Evolutionary conservation across 1,284 basidiomycete species (phyloP).

Genomic region (Rhodotorula mucilaginosa): DNA sequence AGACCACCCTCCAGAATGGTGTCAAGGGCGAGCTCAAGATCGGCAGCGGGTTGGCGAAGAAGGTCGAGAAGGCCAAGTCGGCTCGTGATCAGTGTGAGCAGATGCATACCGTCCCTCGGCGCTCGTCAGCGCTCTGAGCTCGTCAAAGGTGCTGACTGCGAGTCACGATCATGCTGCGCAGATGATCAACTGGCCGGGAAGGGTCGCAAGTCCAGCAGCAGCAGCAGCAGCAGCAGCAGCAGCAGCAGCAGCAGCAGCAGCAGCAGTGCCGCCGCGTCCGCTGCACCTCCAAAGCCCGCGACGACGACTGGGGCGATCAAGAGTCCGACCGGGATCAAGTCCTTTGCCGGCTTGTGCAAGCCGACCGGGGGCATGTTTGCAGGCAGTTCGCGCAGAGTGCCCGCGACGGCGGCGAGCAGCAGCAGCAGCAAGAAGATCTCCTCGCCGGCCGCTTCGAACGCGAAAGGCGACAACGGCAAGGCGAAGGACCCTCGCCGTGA

Average conservation of each 20-base stretch:
- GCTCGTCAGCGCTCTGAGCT: no score
- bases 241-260: no score
- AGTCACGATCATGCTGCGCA: background rate
- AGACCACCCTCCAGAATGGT: no score
- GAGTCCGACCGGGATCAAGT: background rate
- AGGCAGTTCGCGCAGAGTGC: background rate
- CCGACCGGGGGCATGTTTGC: background rate
- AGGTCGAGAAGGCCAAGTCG: background rate
- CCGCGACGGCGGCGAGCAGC: no score
- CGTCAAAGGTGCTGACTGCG: no score
- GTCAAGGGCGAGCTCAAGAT: no score
- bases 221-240: no score
- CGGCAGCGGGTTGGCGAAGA: background rate
- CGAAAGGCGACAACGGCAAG: background rate
- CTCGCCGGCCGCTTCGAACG: background rate
- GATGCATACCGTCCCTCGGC: background rate
- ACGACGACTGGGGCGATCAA: background rate
- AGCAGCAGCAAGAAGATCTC: background rate
- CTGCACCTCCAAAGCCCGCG: background rate
- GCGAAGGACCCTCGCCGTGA: background rate
- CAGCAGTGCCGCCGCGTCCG: background rate
- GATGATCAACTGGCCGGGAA: background rate
- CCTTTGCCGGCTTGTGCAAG: background rate
- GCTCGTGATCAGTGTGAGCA: background rate
- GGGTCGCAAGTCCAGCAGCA: no score